These are phyloP conservation scores for Colletotrichum scovillei DNA, from an alignment of 2,329 filamentous ascomycete species.

Conservation along the genomic window DNA sequence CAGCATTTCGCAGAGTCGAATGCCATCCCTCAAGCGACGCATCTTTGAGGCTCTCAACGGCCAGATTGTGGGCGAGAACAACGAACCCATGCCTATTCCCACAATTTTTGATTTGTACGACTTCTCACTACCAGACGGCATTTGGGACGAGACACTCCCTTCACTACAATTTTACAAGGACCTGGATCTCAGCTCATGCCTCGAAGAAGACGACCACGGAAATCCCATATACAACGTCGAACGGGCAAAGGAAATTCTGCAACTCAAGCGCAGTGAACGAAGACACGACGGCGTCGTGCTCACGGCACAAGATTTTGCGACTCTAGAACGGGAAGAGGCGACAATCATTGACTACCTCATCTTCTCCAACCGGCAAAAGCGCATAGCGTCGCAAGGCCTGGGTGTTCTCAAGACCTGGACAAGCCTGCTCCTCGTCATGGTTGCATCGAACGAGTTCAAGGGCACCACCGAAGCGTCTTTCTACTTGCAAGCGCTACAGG, in stretches of 20 bases:
- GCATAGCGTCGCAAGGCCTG: constrained; percentile 68
- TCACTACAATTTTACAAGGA: constrained; percentile 70
- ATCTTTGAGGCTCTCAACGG: constrained; percentile 83
- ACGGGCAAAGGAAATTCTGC: constrained; percentile 79
- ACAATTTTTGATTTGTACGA: constrained; percentile 95
- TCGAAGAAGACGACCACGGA: constrained; percentile 68
- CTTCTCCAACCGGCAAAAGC: constrained; percentile 72
- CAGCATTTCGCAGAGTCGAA: constrained; percentile 75
- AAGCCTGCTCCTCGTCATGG: constrained; percentile 84
- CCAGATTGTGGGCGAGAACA: constrained; percentile 73
- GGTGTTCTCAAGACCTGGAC: constrained; percentile 85
- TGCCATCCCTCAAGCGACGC: constrained; percentile 76
- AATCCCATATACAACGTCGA: constrained; percentile 74
- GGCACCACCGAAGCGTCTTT: constrained; percentile 78
- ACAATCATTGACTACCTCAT: constrained; percentile 70
- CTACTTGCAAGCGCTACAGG: constrained; percentile 86
- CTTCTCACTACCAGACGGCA: constrained; percentile 72
- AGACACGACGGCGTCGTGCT: constrained; percentile 60
- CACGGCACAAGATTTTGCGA: constrained; percentile 58
- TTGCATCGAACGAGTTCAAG: constrained; percentile 85
- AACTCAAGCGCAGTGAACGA: constrained; percentile 74
- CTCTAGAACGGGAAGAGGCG: constrained; percentile 68
- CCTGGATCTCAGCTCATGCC: constrained; percentile 75
- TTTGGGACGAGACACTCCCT: constrained; percentile 64
- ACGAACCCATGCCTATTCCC: constrained; percentile 73